Percentiles rank a stretch among this genome's conserved stretches.
Evolutionary conservation across 2,329 filamentous ascomycete genomes (phyloP).

Genomic region (Ascochyta rabiei): DNA sequence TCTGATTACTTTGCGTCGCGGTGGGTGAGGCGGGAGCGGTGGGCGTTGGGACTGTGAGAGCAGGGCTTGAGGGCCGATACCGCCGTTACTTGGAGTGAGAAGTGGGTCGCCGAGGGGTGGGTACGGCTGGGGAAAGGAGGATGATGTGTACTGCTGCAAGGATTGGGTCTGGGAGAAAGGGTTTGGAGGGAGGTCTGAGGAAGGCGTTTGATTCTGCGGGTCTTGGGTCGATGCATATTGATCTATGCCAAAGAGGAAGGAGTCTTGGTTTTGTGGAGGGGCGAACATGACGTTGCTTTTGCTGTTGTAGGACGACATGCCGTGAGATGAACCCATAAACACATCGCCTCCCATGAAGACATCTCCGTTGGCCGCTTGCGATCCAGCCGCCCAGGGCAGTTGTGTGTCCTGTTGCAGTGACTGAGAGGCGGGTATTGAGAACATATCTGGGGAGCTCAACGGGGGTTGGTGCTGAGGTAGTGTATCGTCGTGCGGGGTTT

Average conservation of each 20-base stretch:
- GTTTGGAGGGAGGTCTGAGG: constrained; percentile 30
- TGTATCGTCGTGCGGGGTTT: constrained; percentile 6
- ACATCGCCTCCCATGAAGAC: constrained; percentile 29
- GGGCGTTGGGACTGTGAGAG: constrained; percentile 33
- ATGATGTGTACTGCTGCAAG: constrained; percentile 26
- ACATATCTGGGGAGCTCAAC: constrained; percentile 18
- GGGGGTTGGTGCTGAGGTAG: constrained; percentile 19
- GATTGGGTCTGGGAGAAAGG: constrained; percentile 33
- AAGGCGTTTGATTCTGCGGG: constrained; percentile 22
- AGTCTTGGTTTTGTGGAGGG: constrained; percentile 38
- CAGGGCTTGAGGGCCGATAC: constrained; percentile 27
- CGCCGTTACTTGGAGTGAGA: constrained; percentile 19
- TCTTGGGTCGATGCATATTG: constrained; percentile 37
- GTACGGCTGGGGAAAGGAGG: constrained; percentile 32
- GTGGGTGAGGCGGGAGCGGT: constrained; percentile 24
- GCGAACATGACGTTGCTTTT: constrained; percentile 42
- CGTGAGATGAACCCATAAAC: constrained; percentile 24
- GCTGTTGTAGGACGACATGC: constrained; percentile 29
- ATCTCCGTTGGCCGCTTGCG: constrained; percentile 29
- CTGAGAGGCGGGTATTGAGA: constrained; percentile 22
- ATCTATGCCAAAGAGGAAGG: constrained; percentile 48
- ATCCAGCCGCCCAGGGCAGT: constrained; percentile 29
- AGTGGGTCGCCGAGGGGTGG: constrained; percentile 40
- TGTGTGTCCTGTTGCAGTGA: constrained; percentile 23
- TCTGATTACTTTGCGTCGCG: constrained; percentile 49